phyloP scores from a whole-genome alignment of 2,329 filamentous ascomycete species.

The Thelonectria discophora region DNA sequence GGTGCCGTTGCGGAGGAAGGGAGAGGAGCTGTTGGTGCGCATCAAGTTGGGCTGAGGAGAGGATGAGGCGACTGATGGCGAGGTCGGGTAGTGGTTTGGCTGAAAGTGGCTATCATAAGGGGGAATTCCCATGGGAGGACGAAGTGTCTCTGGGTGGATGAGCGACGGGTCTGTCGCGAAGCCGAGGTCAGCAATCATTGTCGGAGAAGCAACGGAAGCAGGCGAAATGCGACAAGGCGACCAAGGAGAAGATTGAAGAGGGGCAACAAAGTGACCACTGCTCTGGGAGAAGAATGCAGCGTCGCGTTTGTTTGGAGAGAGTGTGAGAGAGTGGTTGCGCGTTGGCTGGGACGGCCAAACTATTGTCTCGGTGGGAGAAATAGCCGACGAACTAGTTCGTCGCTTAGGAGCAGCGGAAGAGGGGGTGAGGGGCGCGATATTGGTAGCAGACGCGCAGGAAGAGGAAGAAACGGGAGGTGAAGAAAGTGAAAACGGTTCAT shows the following conservation, averaged over 20 bases:
- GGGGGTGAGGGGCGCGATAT: conserved; percentile 17
- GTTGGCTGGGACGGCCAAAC: conserved; percentile 30
- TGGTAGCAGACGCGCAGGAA: conserved; percentile 48
- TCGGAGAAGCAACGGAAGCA: conserved; percentile 26
- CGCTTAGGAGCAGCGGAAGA: conserved; percentile 22
- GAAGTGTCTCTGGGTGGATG: conserved; percentile 64
- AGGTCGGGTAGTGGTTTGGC: conserved; percentile 62
- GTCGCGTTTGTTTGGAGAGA: conserved; percentile 33
- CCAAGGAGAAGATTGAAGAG: conserved; percentile 25
- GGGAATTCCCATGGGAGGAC: conserved; percentile 56
- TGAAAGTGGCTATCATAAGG: conserved; percentile 60
- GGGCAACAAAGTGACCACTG: conserved; percentile 39
- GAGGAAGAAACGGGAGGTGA: conserved; percentile 44
- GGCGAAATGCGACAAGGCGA: conserved; percentile 14
- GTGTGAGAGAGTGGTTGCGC: conserved; percentile 25
- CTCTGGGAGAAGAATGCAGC: conserved; percentile 31
- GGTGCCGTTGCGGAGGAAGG: conserved; percentile 66
- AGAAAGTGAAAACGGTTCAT: conserved; percentile 28
- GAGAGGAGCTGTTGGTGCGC: conserved; percentile 70
- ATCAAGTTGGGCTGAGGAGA: conserved; percentile 58
- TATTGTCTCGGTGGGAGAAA: conserved; percentile 41
- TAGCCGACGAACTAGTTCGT: conserved; percentile 32
- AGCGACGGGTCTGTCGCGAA: conserved; percentile 61
- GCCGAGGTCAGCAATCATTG: conserved; percentile 49
- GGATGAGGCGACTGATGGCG: conserved; percentile 68